phyloP scores from a whole-genome alignment of 148 eudicot species.

The Cornus controversa region DNA sequence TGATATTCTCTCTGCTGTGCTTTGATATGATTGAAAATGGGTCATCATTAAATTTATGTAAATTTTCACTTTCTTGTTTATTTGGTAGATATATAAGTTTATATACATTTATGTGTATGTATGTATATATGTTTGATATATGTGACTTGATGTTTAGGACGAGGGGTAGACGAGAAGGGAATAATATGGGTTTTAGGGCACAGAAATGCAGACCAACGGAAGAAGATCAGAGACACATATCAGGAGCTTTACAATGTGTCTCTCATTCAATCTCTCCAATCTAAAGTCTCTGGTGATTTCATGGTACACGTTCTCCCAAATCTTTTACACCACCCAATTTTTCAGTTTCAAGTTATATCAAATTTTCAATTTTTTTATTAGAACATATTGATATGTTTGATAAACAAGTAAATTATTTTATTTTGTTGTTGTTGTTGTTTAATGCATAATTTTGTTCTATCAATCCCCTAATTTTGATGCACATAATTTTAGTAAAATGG shows the following conservation, averaged over 20 bases:
- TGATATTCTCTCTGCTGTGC: neutral
- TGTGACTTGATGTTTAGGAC: conserved; percentile 35
- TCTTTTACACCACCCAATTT: neutral
- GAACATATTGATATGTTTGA: no score
- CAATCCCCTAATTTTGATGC: no score
- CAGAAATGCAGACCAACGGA: conserved; percentile 72
- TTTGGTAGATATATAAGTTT: neutral
- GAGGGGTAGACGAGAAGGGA: conserved; percentile 65
- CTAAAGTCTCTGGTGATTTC: conserved; percentile 80
- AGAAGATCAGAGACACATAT: conserved; percentile 58
- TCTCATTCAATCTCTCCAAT: conserved; percentile 43
- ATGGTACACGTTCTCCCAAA: conserved; percentile 26
- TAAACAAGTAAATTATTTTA: no score
- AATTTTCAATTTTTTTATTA: no score
- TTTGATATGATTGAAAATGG: no score
- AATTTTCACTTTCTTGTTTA: no score
- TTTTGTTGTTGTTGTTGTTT: no score
- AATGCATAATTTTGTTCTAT: no score
- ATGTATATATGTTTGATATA: neutral
- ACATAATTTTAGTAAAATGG: no score
- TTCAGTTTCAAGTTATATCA: no score
- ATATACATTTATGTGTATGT: no score
- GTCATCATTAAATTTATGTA: no score
- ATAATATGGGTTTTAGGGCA: conserved; percentile 57
- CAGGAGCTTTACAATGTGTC: conserved; percentile 53